Base-by-base conservation (phyloP, 1,284 basidiomycete genomes). In the Fistulina hepatica region DNA sequence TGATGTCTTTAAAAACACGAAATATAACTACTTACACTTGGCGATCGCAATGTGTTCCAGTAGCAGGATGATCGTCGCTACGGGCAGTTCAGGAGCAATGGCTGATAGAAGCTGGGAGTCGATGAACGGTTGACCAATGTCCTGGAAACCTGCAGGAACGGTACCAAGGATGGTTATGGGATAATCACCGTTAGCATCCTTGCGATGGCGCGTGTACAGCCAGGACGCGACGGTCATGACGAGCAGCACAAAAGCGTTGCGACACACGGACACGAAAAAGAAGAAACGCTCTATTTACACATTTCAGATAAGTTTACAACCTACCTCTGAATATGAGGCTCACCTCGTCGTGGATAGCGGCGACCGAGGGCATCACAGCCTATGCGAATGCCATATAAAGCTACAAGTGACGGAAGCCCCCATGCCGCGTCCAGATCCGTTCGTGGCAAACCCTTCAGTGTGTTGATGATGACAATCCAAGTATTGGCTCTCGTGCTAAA, bases 11-110 rank as follows among this genome's bases (percentile, higher is more conserved):
- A 32, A 23, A 33, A 35, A 36, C 21, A 52, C 11, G 53, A 56
- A 15, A 42, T 35, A 38, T 10, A 22, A 23, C 25, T 5, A 61
- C 71, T 33, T 46, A 81, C 80, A 83, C 57, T 64, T 67, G 10
- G 75, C 78, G 50, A 97, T 98, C 33, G 93, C 84, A 46, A 98
- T 97, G 63, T 98, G 95, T 59, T 98, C 94, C 36, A 98, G 72
- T 11, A 98, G 69, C 30, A 98, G 70, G 49, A 98, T 86, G 54
- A 98, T 94, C 5, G 91, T 93, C 27, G 93, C 85, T 10, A 95
- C 83, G 2, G 93, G 93, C 4, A 98, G 62, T 47, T 95, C 69
- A 9, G 76, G 63, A 4, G 72, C 85, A 41, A 97, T 66, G 2
- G 82, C 82, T 1, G 55, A 52, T 26, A 97, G 57, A 20, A 97